Evolutionary conservation across 2,329 filamentous ascomycete genomes (phyloP), one percentile per base, ranked within the genome.

Genomic region (Penicillium expansum): DNA sequence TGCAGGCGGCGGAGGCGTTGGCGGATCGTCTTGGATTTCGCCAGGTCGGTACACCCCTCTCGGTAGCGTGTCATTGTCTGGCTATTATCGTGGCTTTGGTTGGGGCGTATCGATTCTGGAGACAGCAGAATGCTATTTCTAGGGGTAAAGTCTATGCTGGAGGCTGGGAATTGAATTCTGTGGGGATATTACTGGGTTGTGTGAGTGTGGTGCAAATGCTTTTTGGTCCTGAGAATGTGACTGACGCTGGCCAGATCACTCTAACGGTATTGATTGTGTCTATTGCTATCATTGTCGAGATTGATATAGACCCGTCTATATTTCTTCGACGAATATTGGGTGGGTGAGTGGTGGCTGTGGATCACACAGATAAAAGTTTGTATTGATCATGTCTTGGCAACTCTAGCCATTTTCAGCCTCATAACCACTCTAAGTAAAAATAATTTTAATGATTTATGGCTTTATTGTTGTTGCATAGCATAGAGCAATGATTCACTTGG

Each of bases 31-130:
- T 89, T 56, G 84, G 84, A 1, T 90, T 85, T 68, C 83, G 79
- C 57, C 72, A 80, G 11, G 74, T 89, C 3, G 86, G 86, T 3
- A 81, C 82, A 54, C 86, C 88, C 0, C 71, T 91, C n/a, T 67
- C 70, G 0, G 54, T 72, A 1, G 72, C 79, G 4, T 78, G 74
- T 11, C 70, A 79, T 6, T 79, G 81, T 51, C 80, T 84, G 38
- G 82, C 82, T 0, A 75, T 84, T 22, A 41, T 80, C 1, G 75
- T 83, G 8, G 70, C 81, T 0, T 30, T 81, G 0, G 62, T 87
- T n/a, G 86, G 85, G 1, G 78, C 80, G 1, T 77, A 79, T 60
- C 77, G 86, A 27, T 86, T 84, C 63, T 88, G 82, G 80, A 79
- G 80, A 56, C 80, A 85, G 62, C 86, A 88, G 69, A 77, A 77